Evolutionary conservation across 108 stramenopile genomes (phyloP).

Genomic region (Nitzschia sp.): DNA sequence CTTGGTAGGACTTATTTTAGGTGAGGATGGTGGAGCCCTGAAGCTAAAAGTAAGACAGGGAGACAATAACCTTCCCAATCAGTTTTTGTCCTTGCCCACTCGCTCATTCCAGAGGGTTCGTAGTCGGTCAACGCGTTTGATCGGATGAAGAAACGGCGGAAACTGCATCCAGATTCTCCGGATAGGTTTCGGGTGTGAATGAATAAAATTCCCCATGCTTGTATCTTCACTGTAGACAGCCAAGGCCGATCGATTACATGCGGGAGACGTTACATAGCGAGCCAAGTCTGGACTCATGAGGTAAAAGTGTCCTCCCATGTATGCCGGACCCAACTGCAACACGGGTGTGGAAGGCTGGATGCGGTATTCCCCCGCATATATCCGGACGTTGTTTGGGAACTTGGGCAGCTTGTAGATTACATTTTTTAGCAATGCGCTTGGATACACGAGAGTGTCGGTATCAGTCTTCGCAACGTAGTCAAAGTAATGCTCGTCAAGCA

Average conservation of each 20-base stretch:
- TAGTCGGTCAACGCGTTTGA: slow-evolving; percentile 8
- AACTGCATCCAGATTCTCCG: slow-evolving; percentile 1
- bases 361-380: slow-evolving; percentile 29
- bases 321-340: slow-evolving; percentile 19
- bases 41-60: no score
- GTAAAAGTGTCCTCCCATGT: slow-evolving; percentile 35
- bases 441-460: slow-evolving; percentile 25
- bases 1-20: no score
- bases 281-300: slow-evolving; percentile 31
- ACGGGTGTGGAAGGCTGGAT: slow-evolving; percentile 5
- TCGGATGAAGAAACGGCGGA: slow-evolving; percentile 7
- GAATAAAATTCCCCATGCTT: slow-evolving; percentile 35
- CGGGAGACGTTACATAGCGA: slow-evolving; percentile 22
- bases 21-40: no score
- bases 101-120: slow-evolving; percentile 12
- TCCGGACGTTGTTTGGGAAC: slow-evolving; percentile 26
- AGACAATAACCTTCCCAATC: no score
- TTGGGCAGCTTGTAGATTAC: background rate
- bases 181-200: slow-evolving; percentile 10
- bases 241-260: slow-evolving; percentile 26
- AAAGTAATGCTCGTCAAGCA: slow-evolving; percentile 17
- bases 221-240: slow-evolving; percentile 27
- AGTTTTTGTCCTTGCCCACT: background rate
- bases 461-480: slow-evolving; percentile 35
- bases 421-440: slow-evolving; percentile 17